Percentiles rank a stretch among this genome's conserved stretches.
These are phyloP conservation scores for Sugiyamaella novakii DNA, from an alignment of 1,139 yeast species.

Conservation along the genomic window DNA sequence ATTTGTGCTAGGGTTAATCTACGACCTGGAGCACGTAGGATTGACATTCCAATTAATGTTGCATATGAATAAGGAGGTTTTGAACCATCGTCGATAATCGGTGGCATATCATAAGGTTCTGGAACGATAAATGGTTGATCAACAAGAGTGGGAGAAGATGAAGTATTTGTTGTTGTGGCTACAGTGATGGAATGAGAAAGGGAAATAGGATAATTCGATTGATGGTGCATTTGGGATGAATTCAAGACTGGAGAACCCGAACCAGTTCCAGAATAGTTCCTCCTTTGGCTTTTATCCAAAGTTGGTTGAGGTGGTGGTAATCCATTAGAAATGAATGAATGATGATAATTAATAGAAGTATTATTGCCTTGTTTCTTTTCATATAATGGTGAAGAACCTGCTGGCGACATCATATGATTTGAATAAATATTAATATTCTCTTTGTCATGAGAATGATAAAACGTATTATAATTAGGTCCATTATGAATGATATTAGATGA, in stretches of 20 bases:
- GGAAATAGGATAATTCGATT: constrained; percentile 1
- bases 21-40: constrained; percentile 77
- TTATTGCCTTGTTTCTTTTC: constrained; percentile 17
- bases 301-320: constrained; percentile 10
- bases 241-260: neutral
- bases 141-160: constrained; percentile 26
- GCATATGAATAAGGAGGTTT: constrained; percentile 98
- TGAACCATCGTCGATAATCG: constrained; percentile 49
- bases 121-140: constrained; percentile 35
- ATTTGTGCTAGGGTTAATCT: constrained; percentile 87
- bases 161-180: constrained; percentile 28
- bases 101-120: constrained; percentile 48
- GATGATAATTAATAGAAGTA: neutral
- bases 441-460: constrained; percentile 17
- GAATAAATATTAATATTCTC: constrained; percentile 23
- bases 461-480: constrained; percentile 1
- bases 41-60: constrained; percentile 90
- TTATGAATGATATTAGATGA: constrained; percentile 1
- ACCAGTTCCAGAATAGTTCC: constrained; percentile 34
- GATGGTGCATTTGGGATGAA: neutral
- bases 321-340: neutral
- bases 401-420: constrained; percentile 28
- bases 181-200: constrained; percentile 16
- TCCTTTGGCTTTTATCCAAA: neutral
- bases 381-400: constrained; percentile 26